These are phyloP conservation scores for Metrosideros polymorpha DNA, from an alignment of 441 rosid genomes.

Conservation along the genomic window DNA sequence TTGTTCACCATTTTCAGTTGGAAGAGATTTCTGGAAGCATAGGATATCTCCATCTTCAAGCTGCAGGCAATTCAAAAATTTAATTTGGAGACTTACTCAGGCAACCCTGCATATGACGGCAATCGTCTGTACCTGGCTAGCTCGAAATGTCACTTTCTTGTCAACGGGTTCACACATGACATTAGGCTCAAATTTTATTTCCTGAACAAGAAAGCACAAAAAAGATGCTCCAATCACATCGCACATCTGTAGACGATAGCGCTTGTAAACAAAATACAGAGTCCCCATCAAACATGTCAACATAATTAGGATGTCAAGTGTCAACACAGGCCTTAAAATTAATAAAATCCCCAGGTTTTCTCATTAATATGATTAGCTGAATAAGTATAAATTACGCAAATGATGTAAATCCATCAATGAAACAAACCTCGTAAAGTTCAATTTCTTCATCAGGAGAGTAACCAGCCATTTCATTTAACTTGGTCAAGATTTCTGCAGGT, in stretches of 20 bases:
- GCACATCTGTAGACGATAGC: background rate
- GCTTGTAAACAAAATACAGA: background rate
- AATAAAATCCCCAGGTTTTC: background rate
- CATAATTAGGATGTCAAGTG: background rate
- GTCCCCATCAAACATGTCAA: background rate
- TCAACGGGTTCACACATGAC: background rate
- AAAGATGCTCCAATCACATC: background rate
- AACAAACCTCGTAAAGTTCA: slow-evolving; percentile 42
- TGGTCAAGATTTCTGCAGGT: slow-evolving; percentile 30
- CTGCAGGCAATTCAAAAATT: background rate
- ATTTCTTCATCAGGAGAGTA: slow-evolving; percentile 36
- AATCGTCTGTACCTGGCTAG: background rate
- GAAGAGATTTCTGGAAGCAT: background rate
- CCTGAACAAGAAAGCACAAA: background rate
- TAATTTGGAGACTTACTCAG: background rate
- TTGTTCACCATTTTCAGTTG: background rate
- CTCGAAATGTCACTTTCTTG: background rate
- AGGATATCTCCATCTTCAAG: background rate
- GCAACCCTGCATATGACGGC: background rate
- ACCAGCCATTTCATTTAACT: slow-evolving; percentile 45
- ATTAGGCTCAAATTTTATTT: background rate
- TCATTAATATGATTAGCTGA: background rate
- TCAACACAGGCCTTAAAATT: background rate
- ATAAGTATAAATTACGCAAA: background rate
- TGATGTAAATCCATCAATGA: background rate